Evolutionary conservation across 1,284 basidiomycete genomes (phyloP).

Genomic region (Cyathus pygmaeus): DNA sequence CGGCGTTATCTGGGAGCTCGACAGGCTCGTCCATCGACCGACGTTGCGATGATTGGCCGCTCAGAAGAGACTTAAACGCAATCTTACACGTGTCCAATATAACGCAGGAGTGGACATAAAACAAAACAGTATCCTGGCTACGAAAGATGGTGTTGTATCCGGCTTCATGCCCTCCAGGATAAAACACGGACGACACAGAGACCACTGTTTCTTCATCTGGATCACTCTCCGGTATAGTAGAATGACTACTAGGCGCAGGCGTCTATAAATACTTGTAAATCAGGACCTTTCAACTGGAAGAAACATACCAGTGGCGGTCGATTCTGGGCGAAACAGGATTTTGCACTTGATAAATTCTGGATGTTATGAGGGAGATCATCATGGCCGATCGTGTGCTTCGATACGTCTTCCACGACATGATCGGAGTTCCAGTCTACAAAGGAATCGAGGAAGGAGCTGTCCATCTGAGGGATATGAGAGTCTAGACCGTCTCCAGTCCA

Average conservation of each 20-base stretch:
- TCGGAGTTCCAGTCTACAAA: background rate
- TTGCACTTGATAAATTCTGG: no score
- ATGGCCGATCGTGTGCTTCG: background rate
- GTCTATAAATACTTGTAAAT: no score
- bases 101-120: constrained; percentile 45
- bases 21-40: constrained; percentile 23
- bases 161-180: constrained; percentile 19
- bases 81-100: constrained; percentile 16
- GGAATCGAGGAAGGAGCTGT: background rate
- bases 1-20: constrained; percentile 37
- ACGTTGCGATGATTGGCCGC: constrained; percentile 14
- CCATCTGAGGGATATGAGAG: background rate
- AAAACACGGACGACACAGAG: constrained; percentile 36
- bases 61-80: constrained; percentile 21
- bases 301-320: no score
- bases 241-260: no score
- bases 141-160: constrained; percentile 27
- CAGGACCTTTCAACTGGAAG: no score
- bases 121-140: constrained; percentile 59
- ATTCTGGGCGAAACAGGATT: no score
- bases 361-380: background rate
- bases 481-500: background rate
- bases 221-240: background rate
- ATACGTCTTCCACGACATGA: background rate
- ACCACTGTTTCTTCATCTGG: constrained; percentile 7